Base-by-base conservation (phyloP, 768 basidiomycete species). In the Auriscalpium orientale region DNA sequence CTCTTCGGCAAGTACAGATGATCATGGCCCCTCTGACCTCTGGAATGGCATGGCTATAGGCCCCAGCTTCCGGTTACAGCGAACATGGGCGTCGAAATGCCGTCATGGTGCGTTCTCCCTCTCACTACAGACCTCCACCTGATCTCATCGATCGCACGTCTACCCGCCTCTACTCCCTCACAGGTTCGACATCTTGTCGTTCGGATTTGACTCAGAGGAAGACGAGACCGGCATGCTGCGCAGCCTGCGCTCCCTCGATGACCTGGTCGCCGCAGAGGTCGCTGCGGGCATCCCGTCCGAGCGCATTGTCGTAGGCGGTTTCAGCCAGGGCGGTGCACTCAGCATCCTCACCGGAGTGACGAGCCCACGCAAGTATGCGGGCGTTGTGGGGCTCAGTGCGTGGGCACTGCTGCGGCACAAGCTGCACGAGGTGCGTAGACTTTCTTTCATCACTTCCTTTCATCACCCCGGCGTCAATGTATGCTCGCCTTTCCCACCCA, bases 271-370 rank as follows among this genome's bases (percentile, higher is more conserved):
- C 12, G 75, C 77, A 2, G 94, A 98, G 70, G 74, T 94, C 18
- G 81, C 84, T 49, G 75, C 77, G 8, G 89, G 89, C 36, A 81
- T 87, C 52, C 77, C 82, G 9, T 72, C 85, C 22, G 75, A 77
- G 54, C 81, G 87, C 51, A 87, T 95, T 63, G 79, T 95, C 35
- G 70, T 98, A 21, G 92, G 91, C 37, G 94, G 94, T 10, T 95
- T 95, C 72, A 87, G 84, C 58, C 93, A 95, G 68, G 93, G 91
- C 38, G 89, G 77, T 43, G 81, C 85, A 21, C 85, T 95, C 76
- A 78, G 84, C 8, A 73, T 93, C n/a, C 71, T 94, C 49, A 82
- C 84, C 4, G 91, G 83, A 8, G 72, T 95, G 56, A 87, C 82
- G 2, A 75, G 74, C 3, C 81, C 83, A 60, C 73, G 80, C 57